Conservation (phyloP, 208 protist species). For the Trypanosoma conorhini region DNA sequence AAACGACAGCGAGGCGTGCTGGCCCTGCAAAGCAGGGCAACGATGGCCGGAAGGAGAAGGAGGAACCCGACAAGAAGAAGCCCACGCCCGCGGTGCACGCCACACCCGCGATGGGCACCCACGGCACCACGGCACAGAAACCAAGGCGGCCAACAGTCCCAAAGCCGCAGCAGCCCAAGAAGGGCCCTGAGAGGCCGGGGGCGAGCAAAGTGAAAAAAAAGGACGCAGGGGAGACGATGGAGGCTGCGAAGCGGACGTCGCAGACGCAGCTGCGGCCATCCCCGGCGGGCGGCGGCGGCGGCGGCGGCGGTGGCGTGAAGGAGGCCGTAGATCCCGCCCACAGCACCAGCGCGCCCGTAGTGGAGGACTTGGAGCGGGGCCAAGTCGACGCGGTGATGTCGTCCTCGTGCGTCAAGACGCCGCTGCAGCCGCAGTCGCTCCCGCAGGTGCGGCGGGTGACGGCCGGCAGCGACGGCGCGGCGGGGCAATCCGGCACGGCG, state of each 20-base stretch:
- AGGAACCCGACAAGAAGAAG: neutral
- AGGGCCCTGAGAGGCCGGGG: neutral
- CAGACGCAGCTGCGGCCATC: neutral
- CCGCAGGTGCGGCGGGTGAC: neutral
- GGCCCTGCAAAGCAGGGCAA: neutral
- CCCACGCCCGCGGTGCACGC: neutral
- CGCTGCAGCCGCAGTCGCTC: neutral
- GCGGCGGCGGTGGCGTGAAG: neutral
- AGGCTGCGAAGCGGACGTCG: neutral
- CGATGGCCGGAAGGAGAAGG: neutral
- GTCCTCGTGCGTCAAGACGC: neutral
- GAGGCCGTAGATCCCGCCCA: neutral
- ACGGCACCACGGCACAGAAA: neutral
- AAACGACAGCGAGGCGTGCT: neutral
- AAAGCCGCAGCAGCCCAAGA: neutral
- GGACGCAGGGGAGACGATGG: neutral
- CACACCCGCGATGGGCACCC: neutral
- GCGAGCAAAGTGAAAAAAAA: neutral
- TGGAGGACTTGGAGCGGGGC: conserved; percentile 14
- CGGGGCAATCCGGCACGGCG: neutral
- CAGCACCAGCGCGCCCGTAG: neutral
- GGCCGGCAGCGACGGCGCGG: neutral
- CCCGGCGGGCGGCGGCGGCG: neutral
- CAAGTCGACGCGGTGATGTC: neutral
- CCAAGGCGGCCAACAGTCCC: neutral